Percentiles rank a stretch among this genome's conserved stretches.
Conservation (phyloP, 768 basidiomycete genomes). For the Tylopilus balloui region DNA sequence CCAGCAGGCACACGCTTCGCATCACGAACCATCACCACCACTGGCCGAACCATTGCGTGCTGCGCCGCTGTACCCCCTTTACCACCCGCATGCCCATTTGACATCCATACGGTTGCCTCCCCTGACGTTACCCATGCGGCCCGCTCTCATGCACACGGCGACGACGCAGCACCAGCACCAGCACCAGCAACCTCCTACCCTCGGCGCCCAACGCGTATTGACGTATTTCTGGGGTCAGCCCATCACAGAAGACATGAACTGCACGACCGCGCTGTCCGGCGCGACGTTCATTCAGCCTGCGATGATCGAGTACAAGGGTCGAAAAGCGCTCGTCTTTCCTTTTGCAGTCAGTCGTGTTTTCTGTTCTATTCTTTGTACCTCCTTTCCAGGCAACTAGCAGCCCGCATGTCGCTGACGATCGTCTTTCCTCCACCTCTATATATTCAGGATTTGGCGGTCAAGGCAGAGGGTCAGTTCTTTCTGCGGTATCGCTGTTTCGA, state of each 20-base stretch:
- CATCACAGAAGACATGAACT: slow-evolving; percentile 41
- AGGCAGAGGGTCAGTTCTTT: slow-evolving; percentile 60
- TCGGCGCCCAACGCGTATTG: slow-evolving; percentile 35
- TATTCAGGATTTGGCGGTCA: slow-evolving; percentile 68
- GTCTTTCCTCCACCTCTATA: background rate
- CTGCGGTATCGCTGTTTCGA: slow-evolving; percentile 72
- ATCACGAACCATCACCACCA: background rate
- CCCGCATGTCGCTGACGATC: background rate
- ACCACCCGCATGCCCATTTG: slow-evolving; percentile 14
- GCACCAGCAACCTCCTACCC: slow-evolving; percentile 9
- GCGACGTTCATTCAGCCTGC: slow-evolving; percentile 58
- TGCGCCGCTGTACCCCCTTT: slow-evolving; percentile 14
- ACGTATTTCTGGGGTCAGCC: slow-evolving; percentile 39
- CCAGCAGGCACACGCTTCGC: slow-evolving; percentile 12
- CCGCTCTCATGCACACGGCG: slow-evolving; percentile 2
- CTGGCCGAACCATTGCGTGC: slow-evolving; percentile 6
- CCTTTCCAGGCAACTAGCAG: too few species aligned
- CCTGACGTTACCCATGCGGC: slow-evolving; percentile 13
- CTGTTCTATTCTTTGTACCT: background rate
- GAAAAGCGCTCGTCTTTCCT: slow-evolving; percentile 53
- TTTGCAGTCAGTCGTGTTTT: slow-evolving; percentile 45
- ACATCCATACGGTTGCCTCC: slow-evolving; percentile 22
- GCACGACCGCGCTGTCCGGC: slow-evolving; percentile 54
- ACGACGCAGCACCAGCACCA: too few species aligned
- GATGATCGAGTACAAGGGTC: slow-evolving; percentile 50